Conservation (phyloP, 495 filamentous ascomycete species). For the Penicillium turbatum region DNA sequence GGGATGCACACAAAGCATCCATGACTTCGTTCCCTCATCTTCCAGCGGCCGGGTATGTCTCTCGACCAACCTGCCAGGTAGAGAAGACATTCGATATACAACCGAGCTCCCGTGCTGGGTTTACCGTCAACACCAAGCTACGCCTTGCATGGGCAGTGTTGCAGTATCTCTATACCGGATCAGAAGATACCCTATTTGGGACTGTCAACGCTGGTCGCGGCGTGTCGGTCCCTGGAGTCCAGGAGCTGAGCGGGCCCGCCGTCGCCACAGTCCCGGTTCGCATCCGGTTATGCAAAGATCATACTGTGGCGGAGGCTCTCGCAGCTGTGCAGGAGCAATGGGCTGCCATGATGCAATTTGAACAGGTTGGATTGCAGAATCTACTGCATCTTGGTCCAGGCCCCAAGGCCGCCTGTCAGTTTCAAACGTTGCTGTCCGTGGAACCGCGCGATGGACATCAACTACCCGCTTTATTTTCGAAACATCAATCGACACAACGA, state of each 20-base stretch:
- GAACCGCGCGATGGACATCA: constrained; percentile 26
- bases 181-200: background rate
- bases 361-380: constrained; percentile 43
- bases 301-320: background rate
- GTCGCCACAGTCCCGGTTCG: background rate
- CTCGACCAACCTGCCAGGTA: background rate
- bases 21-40: constrained; percentile 6
- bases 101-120: background rate
- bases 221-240: background rate
- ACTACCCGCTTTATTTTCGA: constrained; percentile 2
- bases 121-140: constrained; percentile 8
- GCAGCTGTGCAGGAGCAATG: constrained; percentile 26
- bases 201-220: background rate
- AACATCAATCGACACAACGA: constrained; percentile 7
- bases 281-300: background rate
- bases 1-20: background rate
- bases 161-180: background rate
- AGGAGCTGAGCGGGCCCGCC: background rate
- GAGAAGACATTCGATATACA: background rate
- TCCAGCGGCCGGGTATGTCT: constrained; percentile 1
- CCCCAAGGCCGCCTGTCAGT: constrained; percentile 29
- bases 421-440: constrained; percentile 32
- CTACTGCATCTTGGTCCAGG: constrained; percentile 30
- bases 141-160: background rate
- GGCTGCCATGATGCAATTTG: constrained; percentile 26